phyloP scores from a whole-genome alignment of 2,329 filamentous ascomycete genomes.

The Sporothrix variecibatus region DNA sequence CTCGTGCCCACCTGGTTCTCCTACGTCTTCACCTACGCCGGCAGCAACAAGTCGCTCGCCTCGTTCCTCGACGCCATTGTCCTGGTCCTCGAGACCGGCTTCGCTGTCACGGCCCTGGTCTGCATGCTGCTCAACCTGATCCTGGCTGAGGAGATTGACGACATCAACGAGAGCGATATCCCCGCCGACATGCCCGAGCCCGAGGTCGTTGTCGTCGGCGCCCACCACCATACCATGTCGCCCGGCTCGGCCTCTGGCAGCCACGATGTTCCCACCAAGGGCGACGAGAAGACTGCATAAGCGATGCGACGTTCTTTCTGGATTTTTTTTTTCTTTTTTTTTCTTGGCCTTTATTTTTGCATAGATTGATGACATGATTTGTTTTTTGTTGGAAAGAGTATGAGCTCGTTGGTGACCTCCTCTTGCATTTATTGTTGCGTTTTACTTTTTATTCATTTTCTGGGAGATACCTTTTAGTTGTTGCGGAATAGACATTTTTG shows the following conservation, averaged over 20 bases:
- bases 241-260: not conserved
- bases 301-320: not conserved
- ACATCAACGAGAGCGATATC: slow-evolving; percentile 51
- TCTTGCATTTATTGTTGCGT: not conserved
- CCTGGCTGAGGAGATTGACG: slow-evolving; percentile 75
- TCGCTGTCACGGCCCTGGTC: slow-evolving; percentile 72
- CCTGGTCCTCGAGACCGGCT: slow-evolving; percentile 73
- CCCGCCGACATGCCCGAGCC: slow-evolving; percentile 26
- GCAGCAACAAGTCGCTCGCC: slow-evolving; percentile 64
- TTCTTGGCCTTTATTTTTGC: not conserved
- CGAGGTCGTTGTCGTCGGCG: not conserved
- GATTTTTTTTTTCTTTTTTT: not conserved
- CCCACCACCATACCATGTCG: not conserved
- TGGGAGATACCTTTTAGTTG: slow-evolving; percentile 7
- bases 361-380: slow-evolving; percentile 8
- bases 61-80: slow-evolving; percentile 76
- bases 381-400: not conserved
- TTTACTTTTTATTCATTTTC: not conserved
- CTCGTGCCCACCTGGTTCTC: slow-evolving; percentile 68
- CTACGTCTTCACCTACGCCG: slow-evolving; percentile 71
- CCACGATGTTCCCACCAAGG: not conserved
- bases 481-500: slow-evolving; percentile 6
- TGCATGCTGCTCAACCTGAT: slow-evolving; percentile 72
- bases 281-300: slow-evolving; percentile 6
- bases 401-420: slow-evolving; percentile 17